A percentile compares a stretch with the other conserved stretches of the same genome.
phyloP scores from a whole-genome alignment of 371 early-diverging fungal genomes.

The Actinomortierella ambigua region DNA sequence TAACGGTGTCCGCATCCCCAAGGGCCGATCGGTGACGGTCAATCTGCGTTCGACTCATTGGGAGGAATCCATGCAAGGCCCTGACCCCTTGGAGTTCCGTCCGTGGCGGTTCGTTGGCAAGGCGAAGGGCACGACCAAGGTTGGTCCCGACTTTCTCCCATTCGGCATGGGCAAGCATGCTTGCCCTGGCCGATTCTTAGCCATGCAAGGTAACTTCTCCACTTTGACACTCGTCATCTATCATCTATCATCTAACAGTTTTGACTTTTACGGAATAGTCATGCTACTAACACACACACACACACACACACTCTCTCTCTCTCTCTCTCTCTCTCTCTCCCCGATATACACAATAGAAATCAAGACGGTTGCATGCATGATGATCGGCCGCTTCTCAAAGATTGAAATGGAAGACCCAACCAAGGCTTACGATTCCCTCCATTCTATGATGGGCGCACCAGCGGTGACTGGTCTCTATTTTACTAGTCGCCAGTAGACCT shows the following conservation, averaged over 20 bases:
- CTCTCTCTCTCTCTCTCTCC: too few species aligned
- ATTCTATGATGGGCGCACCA: slow-evolving; percentile 12
- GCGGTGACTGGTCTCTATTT: slow-evolving; percentile 18
- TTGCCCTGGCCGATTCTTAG: slow-evolving; percentile 50
- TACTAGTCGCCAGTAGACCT: slow-evolving; percentile 14
- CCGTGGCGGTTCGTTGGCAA: slow-evolving; percentile 54
- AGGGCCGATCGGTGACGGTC: slow-evolving; percentile 40
- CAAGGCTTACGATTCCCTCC: slow-evolving; percentile 14
- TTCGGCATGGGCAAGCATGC: slow-evolving; percentile 64
- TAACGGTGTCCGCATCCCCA: slow-evolving; percentile 49
- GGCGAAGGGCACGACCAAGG: slow-evolving; percentile 47
- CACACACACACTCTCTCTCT: too few species aligned
- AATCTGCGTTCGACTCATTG: slow-evolving; percentile 29
- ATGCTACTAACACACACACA: too few species aligned
- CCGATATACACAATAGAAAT: slow-evolving; percentile 6
- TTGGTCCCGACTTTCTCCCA: slow-evolving; percentile 43
- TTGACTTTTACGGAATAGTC: too few species aligned
- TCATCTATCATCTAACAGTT: too few species aligned
- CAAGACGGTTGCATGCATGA: slow-evolving; percentile 24
- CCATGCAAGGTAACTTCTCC: slow-evolving; percentile 27
- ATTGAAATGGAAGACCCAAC: slow-evolving; percentile 27
- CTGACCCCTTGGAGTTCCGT: slow-evolving; percentile 39
- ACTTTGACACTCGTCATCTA: too few species aligned
- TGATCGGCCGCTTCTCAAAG: slow-evolving; percentile 21
- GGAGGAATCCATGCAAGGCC: slow-evolving; percentile 20